A percentile compares a stretch with the other conserved stretches of the same genome.
These are phyloP conservation scores for Talaromyces sp. DNA, from an alignment of 2,329 filamentous ascomycete genomes.

Conservation along the genomic window DNA sequence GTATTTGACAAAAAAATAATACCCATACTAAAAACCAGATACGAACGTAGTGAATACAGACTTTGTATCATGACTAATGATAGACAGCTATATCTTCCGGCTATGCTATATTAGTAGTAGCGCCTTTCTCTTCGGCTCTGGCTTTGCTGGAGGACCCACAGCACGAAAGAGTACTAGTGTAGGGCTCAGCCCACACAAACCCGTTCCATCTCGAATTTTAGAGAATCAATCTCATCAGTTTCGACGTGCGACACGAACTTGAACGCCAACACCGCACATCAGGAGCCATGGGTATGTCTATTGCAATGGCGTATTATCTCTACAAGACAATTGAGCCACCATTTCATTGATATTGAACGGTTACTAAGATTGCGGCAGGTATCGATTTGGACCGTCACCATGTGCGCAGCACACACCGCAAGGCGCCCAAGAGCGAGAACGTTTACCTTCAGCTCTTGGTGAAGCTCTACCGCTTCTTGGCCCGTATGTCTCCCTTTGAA, in stretches of 20 bases:
- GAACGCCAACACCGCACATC: constrained; percentile 34
- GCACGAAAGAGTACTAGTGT: constrained; percentile 34
- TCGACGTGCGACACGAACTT: constrained; percentile 40
- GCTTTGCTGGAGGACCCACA: not conserved
- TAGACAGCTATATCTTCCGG: not conserved
- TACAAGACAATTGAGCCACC: not conserved
- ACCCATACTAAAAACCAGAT: not conserved
- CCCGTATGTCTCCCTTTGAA: constrained; percentile 58
- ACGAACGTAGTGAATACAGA: not conserved
- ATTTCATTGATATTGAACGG: not conserved
- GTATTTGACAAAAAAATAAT: not conserved
- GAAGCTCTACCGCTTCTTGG: constrained; percentile 96
- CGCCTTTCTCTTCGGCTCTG: constrained; percentile 6
- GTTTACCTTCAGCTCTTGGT: constrained; percentile 95
- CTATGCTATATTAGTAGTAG: not conserved
- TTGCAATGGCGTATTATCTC: not conserved
- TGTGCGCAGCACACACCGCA: constrained; percentile 71
- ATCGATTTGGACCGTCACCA: constrained; percentile 61
- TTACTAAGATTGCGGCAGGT: constrained; percentile 34
- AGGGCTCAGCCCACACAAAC: constrained; percentile 47
- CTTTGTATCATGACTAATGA: not conserved
- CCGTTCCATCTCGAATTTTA: constrained; percentile 36
- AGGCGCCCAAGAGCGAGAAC: constrained; percentile 97
- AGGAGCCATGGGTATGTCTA: constrained; percentile 44
- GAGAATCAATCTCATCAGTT: constrained; percentile 37